Evolutionary conservation across 1,284 basidiomycete species (phyloP).

Genomic region (Heimioporus punctisporus): DNA sequence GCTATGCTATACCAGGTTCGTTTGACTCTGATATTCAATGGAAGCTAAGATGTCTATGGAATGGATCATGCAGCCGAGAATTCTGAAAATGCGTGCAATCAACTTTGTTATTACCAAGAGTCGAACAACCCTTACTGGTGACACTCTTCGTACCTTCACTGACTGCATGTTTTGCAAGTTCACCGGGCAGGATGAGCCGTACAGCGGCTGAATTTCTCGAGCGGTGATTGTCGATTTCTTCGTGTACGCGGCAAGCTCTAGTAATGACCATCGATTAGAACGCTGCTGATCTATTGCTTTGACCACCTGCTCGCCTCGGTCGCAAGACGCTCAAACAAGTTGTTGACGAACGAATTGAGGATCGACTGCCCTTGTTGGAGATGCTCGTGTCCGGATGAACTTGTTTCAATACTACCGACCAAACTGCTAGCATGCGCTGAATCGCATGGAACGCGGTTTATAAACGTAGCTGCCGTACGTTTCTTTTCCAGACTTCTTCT

Average conservation of each 20-base stretch:
- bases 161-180: conserved; percentile 62
- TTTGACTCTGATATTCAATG: neutral
- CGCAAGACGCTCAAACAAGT: conserved; percentile 94
- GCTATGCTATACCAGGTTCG: conserved; percentile 26
- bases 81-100: conserved; percentile 23
- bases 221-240: conserved; percentile 83
- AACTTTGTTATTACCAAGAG: conserved; percentile 5
- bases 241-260: conserved; percentile 74
- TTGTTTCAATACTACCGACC: conserved; percentile 75
- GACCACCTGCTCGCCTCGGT: conserved; percentile 59
- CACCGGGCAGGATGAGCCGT: conserved; percentile 76
- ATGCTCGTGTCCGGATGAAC: conserved; percentile 98
- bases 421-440: neutral
- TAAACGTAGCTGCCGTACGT: conserved; percentile 37
- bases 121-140: conserved; percentile 32
- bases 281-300: neutral
- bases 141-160: conserved; percentile 64
- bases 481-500: conserved; percentile 33
- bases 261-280: neutral
- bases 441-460: conserved; percentile 11
- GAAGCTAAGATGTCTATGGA: neutral
- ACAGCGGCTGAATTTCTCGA: conserved; percentile 81
- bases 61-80: conserved; percentile 32
- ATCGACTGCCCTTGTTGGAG: conserved; percentile 96
- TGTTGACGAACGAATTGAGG: conserved; percentile 92